Percentiles rank a stretch among this genome's conserved stretches.
Conservation (phyloP, 352 stramenopile genomes). For the Plasmopara viticola region DNA sequence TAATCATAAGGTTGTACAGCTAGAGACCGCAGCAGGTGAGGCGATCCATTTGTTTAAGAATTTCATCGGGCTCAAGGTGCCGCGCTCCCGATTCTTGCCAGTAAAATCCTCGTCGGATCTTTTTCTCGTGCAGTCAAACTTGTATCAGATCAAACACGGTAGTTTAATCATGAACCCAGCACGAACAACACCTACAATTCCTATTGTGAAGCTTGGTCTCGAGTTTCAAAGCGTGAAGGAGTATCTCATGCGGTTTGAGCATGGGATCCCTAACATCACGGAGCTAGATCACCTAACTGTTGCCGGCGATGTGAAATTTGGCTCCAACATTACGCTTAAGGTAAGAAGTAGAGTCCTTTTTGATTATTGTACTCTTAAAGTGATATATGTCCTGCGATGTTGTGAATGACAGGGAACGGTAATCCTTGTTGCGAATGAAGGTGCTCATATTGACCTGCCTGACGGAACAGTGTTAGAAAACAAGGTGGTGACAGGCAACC, state of each 20-base stretch:
- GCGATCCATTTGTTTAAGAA: slow-evolving; percentile 98
- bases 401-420: slow-evolving; percentile 77
- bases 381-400: slow-evolving; percentile 2
- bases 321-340: slow-evolving; percentile 89
- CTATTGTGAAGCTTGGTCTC: slow-evolving; percentile 90
- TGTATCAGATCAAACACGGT: slow-evolving; percentile 91
- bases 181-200: slow-evolving; percentile 77
- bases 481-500: slow-evolving; percentile 92
- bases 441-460: slow-evolving; percentile 89
- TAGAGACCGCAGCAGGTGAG: slow-evolving; percentile 96
- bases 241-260: slow-evolving; percentile 81
- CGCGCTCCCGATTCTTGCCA: slow-evolving; percentile 94
- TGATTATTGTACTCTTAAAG: not conserved
- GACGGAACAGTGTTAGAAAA: slow-evolving; percentile 91
- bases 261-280: slow-evolving; percentile 89
- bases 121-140: slow-evolving; percentile 90
- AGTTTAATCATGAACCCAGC: slow-evolving; percentile 84
- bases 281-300: slow-evolving; percentile 92
- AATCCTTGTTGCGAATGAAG: slow-evolving; percentile 93
- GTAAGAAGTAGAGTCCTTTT: slow-evolving; percentile 22
- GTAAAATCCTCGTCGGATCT: slow-evolving; percentile 99
- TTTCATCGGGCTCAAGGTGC: slow-evolving; percentile 94
- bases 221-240: slow-evolving; percentile 88
- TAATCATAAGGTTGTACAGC: slow-evolving; percentile 92
- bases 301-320: slow-evolving; percentile 90